These are phyloP conservation scores for Arthromyces matolae DNA, from an alignment of 768 basidiomycete genomes.

Conservation along the genomic window DNA sequence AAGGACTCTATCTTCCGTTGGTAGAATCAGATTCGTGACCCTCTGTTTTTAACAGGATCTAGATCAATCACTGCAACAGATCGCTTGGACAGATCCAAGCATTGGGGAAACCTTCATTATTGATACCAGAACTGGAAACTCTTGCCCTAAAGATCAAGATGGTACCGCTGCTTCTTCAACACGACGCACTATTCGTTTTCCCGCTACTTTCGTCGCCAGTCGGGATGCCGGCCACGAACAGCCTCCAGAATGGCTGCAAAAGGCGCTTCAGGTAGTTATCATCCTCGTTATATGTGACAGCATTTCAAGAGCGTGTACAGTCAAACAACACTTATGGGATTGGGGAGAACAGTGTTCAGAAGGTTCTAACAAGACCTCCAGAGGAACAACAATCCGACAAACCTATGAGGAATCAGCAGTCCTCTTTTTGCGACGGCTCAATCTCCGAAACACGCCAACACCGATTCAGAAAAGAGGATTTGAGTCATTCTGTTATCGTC, in stretches of 20 bases:
- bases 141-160: too few relatives aligned
- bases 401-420: too few relatives aligned
- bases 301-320: slow-evolving; percentile 25
- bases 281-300: not conserved
- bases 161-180: too few relatives aligned
- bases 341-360: slow-evolving; percentile 45
- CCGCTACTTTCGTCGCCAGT: too few relatives aligned
- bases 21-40: too few relatives aligned
- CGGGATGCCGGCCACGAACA: not conserved
- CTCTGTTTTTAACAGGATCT: slow-evolving; percentile 11
- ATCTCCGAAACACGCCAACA: slow-evolving; percentile 21
- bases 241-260: slow-evolving; percentile 61
- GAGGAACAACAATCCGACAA: not conserved
- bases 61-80: slow-evolving; percentile 28
- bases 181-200: slow-evolving; percentile 27
- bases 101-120: slow-evolving; percentile 59
- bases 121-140: slow-evolving; percentile 69
- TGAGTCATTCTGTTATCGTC: slow-evolving; percentile 58
- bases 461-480: slow-evolving; percentile 49
- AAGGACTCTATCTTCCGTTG: not conserved
- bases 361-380: slow-evolving; percentile 11
- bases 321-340: slow-evolving; percentile 54
- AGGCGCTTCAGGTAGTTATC: slow-evolving; percentile 49
- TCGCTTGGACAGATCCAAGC: slow-evolving; percentile 60
- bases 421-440: not conserved